A percentile compares a stretch with the other conserved stretches of the same genome.
Conservation (phyloP, 352 stramenopile genomes). For the Phytophthora sansomeana region DNA sequence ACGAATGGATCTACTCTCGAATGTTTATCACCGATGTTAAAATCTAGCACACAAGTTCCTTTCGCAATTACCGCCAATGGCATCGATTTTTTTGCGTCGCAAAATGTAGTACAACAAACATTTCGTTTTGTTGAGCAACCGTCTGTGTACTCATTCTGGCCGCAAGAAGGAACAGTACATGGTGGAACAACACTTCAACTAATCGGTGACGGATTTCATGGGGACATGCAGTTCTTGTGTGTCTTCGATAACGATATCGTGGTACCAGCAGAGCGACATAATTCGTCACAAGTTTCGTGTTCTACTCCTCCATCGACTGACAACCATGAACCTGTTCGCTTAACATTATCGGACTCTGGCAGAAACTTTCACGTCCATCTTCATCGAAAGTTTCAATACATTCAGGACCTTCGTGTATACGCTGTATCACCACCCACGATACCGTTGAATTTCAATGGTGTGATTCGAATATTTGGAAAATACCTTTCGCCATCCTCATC, state of each 20-base stretch:
- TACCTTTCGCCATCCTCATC: slow-evolving; percentile 28
- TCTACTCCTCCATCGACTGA: slow-evolving; percentile 21
- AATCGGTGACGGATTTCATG: slow-evolving; percentile 37
- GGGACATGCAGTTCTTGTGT: slow-evolving; percentile 37
- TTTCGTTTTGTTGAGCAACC: slow-evolving; percentile 39
- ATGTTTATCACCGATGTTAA: slow-evolving; percentile 35
- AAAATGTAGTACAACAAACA: not conserved
- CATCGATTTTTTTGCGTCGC: slow-evolving; percentile 47
- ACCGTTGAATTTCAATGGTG: slow-evolving; percentile 48
- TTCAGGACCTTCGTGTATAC: slow-evolving; percentile 26
- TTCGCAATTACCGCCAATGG: slow-evolving; percentile 50
- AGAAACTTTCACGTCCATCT: slow-evolving; percentile 31
- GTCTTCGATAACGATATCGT: slow-evolving; percentile 33
- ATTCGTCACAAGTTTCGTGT: slow-evolving; percentile 40
- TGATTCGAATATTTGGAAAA: slow-evolving; percentile 36
- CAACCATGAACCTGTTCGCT: slow-evolving; percentile 5
- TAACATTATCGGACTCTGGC: slow-evolving; percentile 36
- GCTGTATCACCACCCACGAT: slow-evolving; percentile 28
- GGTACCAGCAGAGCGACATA: slow-evolving; percentile 30
- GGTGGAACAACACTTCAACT: slow-evolving; percentile 50
- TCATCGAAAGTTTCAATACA: slow-evolving; percentile 43
- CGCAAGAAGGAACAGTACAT: slow-evolving; percentile 33
- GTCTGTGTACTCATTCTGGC: slow-evolving; percentile 34
- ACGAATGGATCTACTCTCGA: slow-evolving; percentile 25
- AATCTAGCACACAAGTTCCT: slow-evolving; percentile 5